Evolutionary conservation across 2,329 filamentous ascomycete genomes (phyloP).

Genomic region (Trichoderma sp.): DNA sequence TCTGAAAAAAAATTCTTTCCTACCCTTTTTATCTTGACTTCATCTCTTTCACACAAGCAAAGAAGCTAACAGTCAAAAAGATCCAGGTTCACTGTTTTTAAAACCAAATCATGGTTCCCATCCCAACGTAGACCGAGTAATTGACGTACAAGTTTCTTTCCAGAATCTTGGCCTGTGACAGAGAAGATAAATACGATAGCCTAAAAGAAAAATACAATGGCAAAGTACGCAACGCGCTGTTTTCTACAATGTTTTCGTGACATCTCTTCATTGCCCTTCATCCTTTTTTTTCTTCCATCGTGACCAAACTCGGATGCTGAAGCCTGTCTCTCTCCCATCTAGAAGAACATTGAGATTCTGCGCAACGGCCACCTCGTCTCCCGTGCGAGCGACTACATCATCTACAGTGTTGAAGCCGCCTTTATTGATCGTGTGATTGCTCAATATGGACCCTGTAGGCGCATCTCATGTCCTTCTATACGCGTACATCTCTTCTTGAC

Average conservation of each 20-base stretch:
- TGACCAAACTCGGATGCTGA: slow-evolving; percentile 49
- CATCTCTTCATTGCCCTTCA: background rate
- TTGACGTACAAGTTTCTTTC: slow-evolving; percentile 36
- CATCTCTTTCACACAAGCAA: background rate
- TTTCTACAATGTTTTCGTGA: slow-evolving; percentile 5
- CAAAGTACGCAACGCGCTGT: slow-evolving; percentile 66
- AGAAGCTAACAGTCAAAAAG: slow-evolving; percentile 23
- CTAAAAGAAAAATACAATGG: slow-evolving; percentile 80
- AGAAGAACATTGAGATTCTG: slow-evolving; percentile 83
- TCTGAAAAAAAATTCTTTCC: slow-evolving; percentile 66
- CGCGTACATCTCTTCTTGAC: background rate
- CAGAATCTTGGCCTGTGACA: slow-evolving; percentile 94
- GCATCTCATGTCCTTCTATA: slow-evolving; percentile 27
- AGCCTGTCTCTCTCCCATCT: slow-evolving; percentile 42
- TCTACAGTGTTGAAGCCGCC: slow-evolving; percentile 97
- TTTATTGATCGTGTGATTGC: slow-evolving; percentile 86
- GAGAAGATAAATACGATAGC: slow-evolving; percentile 82
- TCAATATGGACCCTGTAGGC: slow-evolving; percentile 85
- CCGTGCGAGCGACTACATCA: slow-evolving; percentile 95
- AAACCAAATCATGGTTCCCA: background rate
- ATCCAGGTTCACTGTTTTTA: background rate
- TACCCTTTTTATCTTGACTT: background rate
- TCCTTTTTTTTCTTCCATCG: slow-evolving; percentile 31
- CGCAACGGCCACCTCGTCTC: slow-evolving; percentile 96
- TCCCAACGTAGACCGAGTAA: slow-evolving; percentile 34